These are phyloP conservation scores for Magnolia changhungtana DNA, from an alignment of 164 flowering plant species.

Conservation along the genomic window DNA sequence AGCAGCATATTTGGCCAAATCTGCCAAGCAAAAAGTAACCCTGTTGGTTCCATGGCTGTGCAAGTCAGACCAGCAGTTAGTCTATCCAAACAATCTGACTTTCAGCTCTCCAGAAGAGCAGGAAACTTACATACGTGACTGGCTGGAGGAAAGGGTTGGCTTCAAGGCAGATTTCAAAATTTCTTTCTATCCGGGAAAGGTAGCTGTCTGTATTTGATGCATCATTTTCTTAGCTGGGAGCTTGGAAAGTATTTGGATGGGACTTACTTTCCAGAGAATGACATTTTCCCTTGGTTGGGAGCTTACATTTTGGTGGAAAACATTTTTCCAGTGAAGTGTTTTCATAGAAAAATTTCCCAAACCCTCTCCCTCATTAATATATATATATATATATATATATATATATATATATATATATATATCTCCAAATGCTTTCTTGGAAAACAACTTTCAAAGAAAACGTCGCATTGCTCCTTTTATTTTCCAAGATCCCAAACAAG, in stretches of 20 bases:
- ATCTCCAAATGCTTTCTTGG: too few species aligned
- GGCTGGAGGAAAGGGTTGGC: slow-evolving; percentile 95
- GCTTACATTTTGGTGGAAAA: too few species aligned
- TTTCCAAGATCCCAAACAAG: background rate
- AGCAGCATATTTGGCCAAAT: slow-evolving; percentile 86
- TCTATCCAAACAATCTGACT: slow-evolving; percentile 78
- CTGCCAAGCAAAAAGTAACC: slow-evolving; percentile 86
- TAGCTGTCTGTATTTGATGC: slow-evolving; percentile 18
- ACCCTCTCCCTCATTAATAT: too few species aligned
- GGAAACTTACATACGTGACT: slow-evolving; percentile 75
- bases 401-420: too few species aligned
- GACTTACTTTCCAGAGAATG: too few species aligned
- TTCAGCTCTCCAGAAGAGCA: slow-evolving; percentile 93
- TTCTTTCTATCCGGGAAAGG: slow-evolving; percentile 98
- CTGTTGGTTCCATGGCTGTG: slow-evolving; percentile 97
- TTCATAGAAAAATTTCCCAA: too few species aligned
- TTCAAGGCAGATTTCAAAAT: slow-evolving; percentile 88
- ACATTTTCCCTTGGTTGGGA: too few species aligned
- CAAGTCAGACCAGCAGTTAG: slow-evolving; percentile 84
- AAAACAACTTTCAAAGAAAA: too few species aligned
- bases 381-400: too few species aligned
- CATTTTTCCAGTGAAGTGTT: too few species aligned
- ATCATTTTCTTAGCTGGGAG: background rate
- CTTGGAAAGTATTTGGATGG: too few species aligned
- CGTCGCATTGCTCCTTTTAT: too few species aligned